Conservation (phyloP, 192 early-diverging fungal genomes). For the Linnemannia schmuckeri region DNA sequence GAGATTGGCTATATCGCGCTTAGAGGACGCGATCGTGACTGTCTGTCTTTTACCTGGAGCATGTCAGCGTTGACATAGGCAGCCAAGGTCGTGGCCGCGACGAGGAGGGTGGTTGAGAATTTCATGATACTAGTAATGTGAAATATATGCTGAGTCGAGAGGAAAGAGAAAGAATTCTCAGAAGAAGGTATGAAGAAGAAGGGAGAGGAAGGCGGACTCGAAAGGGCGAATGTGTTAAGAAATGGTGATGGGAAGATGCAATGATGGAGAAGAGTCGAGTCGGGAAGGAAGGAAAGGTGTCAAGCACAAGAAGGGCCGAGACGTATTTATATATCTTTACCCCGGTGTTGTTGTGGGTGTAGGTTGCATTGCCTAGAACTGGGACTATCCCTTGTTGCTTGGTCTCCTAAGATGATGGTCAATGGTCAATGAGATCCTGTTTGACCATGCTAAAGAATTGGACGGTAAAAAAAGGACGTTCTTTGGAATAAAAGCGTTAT, state of each 20-base stretch:
- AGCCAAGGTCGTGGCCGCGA: conserved; percentile 31
- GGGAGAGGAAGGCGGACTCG: not conserved
- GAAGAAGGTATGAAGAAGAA: not conserved
- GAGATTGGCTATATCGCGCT: not conserved
- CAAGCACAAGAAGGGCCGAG: not conserved
- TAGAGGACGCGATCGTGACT: too few species aligned
- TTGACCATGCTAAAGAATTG: too few species aligned
- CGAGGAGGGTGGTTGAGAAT: conserved; percentile 33
- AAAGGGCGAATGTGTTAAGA: not conserved
- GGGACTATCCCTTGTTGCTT: too few species aligned
- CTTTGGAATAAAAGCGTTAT: too few species aligned
- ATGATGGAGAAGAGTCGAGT: not conserved
- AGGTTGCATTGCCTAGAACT: too few species aligned
- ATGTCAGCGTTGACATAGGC: conserved; percentile 45
- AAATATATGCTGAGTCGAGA: not conserved
- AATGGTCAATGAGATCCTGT: too few species aligned
- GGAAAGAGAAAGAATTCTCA: not conserved
- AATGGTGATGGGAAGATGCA: not conserved
- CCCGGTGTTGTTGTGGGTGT: not conserved
- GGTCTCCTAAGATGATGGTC: too few species aligned
- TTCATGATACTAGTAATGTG: conserved; percentile 31
- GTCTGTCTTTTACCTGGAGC: conserved; percentile 39
- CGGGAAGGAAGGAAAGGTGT: not conserved
- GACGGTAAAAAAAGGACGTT: too few species aligned
- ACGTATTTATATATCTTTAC: not conserved